Evolutionary conservation across 2,329 filamentous ascomycete genomes (phyloP), one percentile per base, ranked within the genome.

Genomic region (Fusarium zealandicum): DNA sequence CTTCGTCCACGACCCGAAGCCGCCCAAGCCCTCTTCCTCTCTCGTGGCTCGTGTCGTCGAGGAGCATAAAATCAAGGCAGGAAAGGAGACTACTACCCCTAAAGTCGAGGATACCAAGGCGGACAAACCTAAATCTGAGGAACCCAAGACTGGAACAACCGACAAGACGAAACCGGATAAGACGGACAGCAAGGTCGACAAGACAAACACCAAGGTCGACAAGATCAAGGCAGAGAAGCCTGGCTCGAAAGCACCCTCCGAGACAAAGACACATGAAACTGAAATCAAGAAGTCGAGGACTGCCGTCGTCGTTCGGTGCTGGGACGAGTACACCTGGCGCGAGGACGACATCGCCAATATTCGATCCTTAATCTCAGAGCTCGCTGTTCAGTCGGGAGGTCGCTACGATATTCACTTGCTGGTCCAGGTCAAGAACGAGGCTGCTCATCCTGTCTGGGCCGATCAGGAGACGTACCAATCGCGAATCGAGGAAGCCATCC

Each of bases 331-430:
- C 63, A 66, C 84, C 8, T 97, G 92, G 80, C 86, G 86, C 9
- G 83, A 89, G 35, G 90, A 96, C 66, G 90, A 95, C 68, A 80
- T 93, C 41, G 85, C 93, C 72, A 91, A 92, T 67, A 74, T 97
- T 30, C 88, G 93, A 25, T 88, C 92, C 27, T 84, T 96, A 74
- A 92, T 97, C 68, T 84, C 88, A 17, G 93, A 97, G 72, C 79
- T 96, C 10, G 84, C 87, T 1, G 78, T 96, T 50, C 87, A 89
- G 44, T 93, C 91, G 5, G 91, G 92, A 18, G 91, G 89, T 28
- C 89, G 93, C 65, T 96, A 96, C 72, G 90, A 95, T 63, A 84
- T 96, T 4, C 90, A 96, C 69, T 82, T 96, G 16, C 82, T 96
- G 2, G 85, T 96, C 8, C 91, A 96, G 72, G 87, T 96, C 66